Percentiles rank a stretch among this genome's conserved stretches.
These are phyloP conservation scores for Choiromyces venosus DNA, from an alignment of 495 filamentous ascomycete genomes.

Conservation along the genomic window DNA sequence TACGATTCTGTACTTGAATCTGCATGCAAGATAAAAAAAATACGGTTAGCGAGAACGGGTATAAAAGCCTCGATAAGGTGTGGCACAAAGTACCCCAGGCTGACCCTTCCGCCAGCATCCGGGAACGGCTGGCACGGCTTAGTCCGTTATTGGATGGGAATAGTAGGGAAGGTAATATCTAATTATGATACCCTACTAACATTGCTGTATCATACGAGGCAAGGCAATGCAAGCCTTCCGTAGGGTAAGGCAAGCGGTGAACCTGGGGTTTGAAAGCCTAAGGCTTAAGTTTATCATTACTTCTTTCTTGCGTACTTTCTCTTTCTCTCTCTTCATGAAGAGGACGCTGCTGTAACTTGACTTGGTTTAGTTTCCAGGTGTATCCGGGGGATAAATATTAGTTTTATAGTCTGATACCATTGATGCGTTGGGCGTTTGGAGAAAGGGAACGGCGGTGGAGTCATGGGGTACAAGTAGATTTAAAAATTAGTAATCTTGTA, in stretches of 20 bases:
- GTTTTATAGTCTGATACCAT: too few species aligned
- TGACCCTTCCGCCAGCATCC: background rate
- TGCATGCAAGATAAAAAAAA: too few species aligned
- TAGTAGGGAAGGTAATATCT: background rate
- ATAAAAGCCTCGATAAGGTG: background rate
- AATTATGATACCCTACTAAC: background rate
- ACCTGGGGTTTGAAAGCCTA: background rate
- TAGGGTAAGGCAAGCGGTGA: background rate
- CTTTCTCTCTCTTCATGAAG: background rate
- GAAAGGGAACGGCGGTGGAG: background rate
- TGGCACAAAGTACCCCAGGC: background rate
- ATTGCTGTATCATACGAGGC: background rate
- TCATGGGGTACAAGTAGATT: too few species aligned
- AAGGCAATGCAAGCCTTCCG: background rate
- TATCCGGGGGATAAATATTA: background rate
- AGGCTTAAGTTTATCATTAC: background rate
- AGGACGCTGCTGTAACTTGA: background rate
- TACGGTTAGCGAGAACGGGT: background rate
- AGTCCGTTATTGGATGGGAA: background rate
- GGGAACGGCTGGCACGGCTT: background rate
- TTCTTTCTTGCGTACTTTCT: background rate
- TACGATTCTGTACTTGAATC: too few species aligned
- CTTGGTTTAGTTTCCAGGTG: background rate
- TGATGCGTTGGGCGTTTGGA: background rate
- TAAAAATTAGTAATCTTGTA: background rate